Percentiles rank a stretch among this genome's conserved stretches.
Conservation (phyloP, 768 basidiomycete genomes). For the Boletus rubroflammeus region DNA sequence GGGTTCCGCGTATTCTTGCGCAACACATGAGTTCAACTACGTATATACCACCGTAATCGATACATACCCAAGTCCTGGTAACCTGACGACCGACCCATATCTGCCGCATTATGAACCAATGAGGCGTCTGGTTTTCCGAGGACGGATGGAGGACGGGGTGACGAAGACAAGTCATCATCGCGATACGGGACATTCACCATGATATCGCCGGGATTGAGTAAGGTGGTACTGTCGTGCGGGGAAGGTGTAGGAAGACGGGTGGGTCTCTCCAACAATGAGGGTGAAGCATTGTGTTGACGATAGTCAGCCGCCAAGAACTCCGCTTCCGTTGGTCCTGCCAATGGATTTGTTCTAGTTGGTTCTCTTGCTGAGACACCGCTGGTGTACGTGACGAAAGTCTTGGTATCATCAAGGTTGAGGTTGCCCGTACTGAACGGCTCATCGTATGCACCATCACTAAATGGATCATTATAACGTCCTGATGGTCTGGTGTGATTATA, state of each 20-base stretch:
- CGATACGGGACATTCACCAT: slow-evolving; percentile 16
- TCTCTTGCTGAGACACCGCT: slow-evolving; percentile 19
- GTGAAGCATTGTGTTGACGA: slow-evolving; percentile 19
- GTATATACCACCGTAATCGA: neutral
- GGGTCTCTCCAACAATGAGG: slow-evolving; percentile 7
- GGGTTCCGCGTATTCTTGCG: slow-evolving; percentile 69
- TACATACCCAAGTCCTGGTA: slow-evolving; percentile 55
- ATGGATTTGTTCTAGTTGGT: slow-evolving; percentile 1
- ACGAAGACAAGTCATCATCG: slow-evolving; percentile 19
- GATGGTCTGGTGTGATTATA: slow-evolving; percentile 9
- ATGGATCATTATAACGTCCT: slow-evolving; percentile 23
- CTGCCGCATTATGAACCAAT: slow-evolving; percentile 47
- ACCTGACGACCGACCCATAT: slow-evolving; percentile 34
- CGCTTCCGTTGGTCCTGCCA: slow-evolving; percentile 18
- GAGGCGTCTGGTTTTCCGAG: slow-evolving; percentile 29
- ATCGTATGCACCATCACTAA: slow-evolving; percentile 22
- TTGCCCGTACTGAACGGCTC: slow-evolving; percentile 19
- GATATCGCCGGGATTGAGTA: slow-evolving; percentile 2
- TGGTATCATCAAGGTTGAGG: slow-evolving; percentile 16
- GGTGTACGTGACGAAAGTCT: slow-evolving; percentile 19
- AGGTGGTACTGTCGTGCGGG: slow-evolving; percentile 1
- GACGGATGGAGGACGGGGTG: slow-evolving; percentile 11
- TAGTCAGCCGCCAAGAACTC: slow-evolving; percentile 28
- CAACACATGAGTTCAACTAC: neutral
- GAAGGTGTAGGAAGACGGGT: slow-evolving; percentile 19